Evolutionary conservation across 768 basidiomycete genomes (phyloP).

Genomic region (Epithele typhae): DNA sequence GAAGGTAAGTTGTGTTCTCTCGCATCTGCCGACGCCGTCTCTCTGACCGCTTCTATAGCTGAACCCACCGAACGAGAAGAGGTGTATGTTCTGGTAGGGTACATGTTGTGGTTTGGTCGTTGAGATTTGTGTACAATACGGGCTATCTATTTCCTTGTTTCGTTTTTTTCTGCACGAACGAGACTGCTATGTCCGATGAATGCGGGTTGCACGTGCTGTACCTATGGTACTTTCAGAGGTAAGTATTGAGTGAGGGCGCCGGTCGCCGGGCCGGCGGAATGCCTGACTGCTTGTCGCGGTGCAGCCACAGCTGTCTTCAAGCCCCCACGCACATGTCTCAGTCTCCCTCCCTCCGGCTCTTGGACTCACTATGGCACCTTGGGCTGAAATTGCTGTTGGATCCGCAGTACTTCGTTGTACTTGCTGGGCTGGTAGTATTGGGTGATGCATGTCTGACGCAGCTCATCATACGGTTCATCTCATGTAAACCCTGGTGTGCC

Average conservation of each 20-base stretch:
- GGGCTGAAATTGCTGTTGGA: conserved; percentile 42
- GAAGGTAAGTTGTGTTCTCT: conserved; percentile 48
- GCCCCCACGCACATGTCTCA: too few species aligned
- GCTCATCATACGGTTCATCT: conserved; percentile 74
- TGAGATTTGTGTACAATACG: too few species aligned
- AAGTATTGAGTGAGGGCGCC: too few species aligned
- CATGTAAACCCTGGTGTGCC: conserved; percentile 57
- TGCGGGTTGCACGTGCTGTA: too few species aligned
- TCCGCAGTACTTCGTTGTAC: conserved; percentile 58
- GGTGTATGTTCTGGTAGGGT: conserved; percentile 73
- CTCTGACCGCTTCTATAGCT: conserved; percentile 39
- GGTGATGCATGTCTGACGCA: conserved; percentile 77
- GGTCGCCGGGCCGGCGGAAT: too few species aligned
- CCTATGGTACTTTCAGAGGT: too few species aligned
- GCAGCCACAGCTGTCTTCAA: too few species aligned
- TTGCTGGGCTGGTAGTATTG: conserved; percentile 60
- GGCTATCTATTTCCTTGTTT: too few species aligned
- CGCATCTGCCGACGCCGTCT: not conserved
- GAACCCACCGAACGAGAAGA: conserved; percentile 77
- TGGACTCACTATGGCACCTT: conserved; percentile 12
- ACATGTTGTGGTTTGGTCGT: not conserved
- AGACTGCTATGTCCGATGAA: too few species aligned
- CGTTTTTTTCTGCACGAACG: too few species aligned
- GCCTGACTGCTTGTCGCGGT: too few species aligned
- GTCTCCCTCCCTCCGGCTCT: not conserved